Conservation (phyloP, 306 rosid genomes). For the Glycyrrhiza uralensis region DNA sequence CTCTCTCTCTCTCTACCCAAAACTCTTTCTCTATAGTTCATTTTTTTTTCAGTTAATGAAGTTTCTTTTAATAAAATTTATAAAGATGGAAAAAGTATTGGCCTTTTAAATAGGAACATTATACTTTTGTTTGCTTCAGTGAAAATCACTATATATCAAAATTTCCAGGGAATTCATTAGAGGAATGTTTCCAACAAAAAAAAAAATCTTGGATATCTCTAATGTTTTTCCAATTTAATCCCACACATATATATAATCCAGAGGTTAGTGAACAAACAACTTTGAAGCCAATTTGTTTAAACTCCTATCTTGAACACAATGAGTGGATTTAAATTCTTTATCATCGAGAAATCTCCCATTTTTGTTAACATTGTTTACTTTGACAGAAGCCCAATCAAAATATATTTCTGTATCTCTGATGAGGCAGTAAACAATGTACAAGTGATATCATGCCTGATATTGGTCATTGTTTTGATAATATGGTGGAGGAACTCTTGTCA, state of each 20-base stretch:
- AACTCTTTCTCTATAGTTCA: background rate
- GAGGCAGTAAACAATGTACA: background rate
- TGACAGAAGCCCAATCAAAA: background rate
- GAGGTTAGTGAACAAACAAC: background rate
- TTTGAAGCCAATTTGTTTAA: background rate
- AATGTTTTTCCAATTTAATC: too few relatives aligned
- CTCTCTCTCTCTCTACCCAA: too few relatives aligned
- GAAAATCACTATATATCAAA: too few relatives aligned
- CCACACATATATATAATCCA: too few relatives aligned
- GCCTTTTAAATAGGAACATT: background rate
- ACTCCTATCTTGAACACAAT: background rate
- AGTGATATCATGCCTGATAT: background rate
- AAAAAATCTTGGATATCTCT: too few relatives aligned
- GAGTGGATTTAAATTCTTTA: background rate
- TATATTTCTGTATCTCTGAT: background rate
- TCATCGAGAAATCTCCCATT: background rate
- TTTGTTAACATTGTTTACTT: background rate
- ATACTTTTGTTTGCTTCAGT: too few relatives aligned
- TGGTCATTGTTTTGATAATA: constrained; percentile 9
- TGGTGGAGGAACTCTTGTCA: background rate
- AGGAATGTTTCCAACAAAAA: too few relatives aligned
- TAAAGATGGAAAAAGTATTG: background rate
- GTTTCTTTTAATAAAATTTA: background rate
- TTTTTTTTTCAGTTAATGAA: background rate
- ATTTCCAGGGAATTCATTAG: too few relatives aligned